Conservation (phyloP, 1,284 basidiomycete species). For the Moniliophthora roreri region DNA sequence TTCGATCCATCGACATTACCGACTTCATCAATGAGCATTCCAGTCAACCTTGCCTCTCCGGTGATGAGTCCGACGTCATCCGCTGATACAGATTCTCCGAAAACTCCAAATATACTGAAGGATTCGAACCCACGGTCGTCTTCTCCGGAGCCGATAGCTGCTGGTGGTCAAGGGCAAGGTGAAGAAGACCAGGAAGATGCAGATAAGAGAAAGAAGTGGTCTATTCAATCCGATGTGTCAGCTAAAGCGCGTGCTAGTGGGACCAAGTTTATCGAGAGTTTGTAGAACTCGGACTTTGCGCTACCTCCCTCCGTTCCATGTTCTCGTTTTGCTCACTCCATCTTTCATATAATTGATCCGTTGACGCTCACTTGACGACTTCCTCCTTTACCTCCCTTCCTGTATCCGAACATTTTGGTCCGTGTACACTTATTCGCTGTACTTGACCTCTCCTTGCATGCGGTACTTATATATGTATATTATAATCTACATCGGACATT, state of each 20-base stretch:
- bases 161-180: neutral
- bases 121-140: neutral
- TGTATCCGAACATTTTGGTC: too few species aligned
- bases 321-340: too few species aligned
- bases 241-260: conserved; percentile 15
- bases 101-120: neutral
- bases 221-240: conserved; percentile 9
- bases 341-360: too few species aligned
- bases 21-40: neutral
- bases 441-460: too few species aligned
- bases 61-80: neutral
- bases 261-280: conserved; percentile 18
- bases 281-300: conserved; percentile 10
- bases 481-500: too few species aligned
- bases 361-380: too few species aligned
- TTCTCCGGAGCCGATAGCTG: conserved; percentile 7
- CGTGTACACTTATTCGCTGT: too few species aligned
- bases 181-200: neutral
- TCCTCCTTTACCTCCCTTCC: too few species aligned
- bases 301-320: neutral
- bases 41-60: neutral
- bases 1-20: neutral
- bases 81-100: neutral
- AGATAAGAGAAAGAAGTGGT: conserved; percentile 2
- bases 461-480: too few species aligned